phyloP scores from a whole-genome alignment of 768 basidiomycete species.

The Strobilomyces echinocephalus region DNA sequence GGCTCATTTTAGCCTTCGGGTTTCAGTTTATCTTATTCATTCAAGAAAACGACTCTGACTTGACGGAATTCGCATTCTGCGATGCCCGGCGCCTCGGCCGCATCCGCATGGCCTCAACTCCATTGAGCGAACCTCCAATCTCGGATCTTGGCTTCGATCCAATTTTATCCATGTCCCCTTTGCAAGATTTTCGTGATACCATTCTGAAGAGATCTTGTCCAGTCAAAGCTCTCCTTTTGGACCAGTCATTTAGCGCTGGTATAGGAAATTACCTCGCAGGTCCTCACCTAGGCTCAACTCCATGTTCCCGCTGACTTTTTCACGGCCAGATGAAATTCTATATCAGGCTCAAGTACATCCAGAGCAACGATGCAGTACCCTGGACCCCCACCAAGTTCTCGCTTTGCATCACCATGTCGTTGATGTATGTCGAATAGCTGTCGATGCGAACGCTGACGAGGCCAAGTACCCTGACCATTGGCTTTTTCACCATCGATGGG shows the following conservation, averaged over 20 bases:
- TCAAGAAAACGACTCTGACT: conserved; percentile 30
- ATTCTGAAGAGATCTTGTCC: conserved; percentile 57
- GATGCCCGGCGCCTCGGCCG: conserved; percentile 70
- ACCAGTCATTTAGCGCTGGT: conserved; percentile 77
- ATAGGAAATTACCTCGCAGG: conserved; percentile 84
- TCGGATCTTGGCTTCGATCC: conserved; percentile 75
- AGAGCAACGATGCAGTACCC: conserved; percentile 55
- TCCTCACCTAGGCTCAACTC: conserved; percentile 15
- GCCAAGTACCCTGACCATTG: conserved; percentile 61
- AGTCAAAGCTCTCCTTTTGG: conserved; percentile 69
- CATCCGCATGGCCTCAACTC: conserved; percentile 56
- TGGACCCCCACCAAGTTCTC: conserved; percentile 45
- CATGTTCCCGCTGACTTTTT: neutral
- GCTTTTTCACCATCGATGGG: conserved; percentile 71
- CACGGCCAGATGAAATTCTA: conserved; percentile 56
- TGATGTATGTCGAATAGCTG: conserved; percentile 56
- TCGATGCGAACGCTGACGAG: conserved; percentile 67
- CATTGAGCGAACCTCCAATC: conserved; percentile 62
- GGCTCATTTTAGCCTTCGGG: neutral
- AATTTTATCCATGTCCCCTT: conserved; percentile 58
- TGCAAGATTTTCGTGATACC: conserved; percentile 45
- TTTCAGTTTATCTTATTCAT: conserved; percentile 61
- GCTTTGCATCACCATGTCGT: conserved; percentile 49
- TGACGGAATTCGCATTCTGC: conserved; percentile 58
- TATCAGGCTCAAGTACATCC: conserved; percentile 75